Evolutionary conservation across 202 grass and related monocot species (phyloP).

Genomic region (Brachypodium distachyon): DNA sequence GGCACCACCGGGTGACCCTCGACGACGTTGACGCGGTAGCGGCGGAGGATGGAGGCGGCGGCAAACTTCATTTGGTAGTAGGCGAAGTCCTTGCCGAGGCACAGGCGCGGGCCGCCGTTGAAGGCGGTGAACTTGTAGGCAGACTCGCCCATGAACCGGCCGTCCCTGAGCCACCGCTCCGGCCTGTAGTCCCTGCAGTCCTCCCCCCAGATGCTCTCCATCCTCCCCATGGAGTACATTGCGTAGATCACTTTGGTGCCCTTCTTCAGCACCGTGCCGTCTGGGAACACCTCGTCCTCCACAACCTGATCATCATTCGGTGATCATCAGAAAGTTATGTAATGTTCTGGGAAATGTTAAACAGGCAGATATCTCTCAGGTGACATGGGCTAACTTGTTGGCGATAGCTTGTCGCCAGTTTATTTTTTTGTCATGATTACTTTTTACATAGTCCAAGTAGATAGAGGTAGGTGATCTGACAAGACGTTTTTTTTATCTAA

Average conservation of each 20-base stretch:
- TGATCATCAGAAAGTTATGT: background rate
- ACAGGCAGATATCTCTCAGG: background rate
- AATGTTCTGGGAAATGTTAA: background rate
- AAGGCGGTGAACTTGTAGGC: slow-evolving; percentile 98
- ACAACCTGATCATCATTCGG: slow-evolving; percentile 38
- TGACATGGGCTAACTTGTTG: background rate
- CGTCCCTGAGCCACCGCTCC: slow-evolving; percentile 85
- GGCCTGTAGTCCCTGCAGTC: slow-evolving; percentile 91
- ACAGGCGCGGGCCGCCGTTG: slow-evolving; percentile 84
- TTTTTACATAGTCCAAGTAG: background rate
- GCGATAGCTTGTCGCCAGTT: background rate
- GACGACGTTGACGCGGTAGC: slow-evolving; percentile 58
- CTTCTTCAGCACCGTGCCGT: slow-evolving; percentile 85
- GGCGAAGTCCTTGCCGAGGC: slow-evolving; percentile 96
- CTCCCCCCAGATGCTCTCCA: slow-evolving; percentile 97
- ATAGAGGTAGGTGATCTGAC: background rate
- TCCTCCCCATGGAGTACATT: slow-evolving; percentile 93
- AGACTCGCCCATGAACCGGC: slow-evolving; percentile 82
- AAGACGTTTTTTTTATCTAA: background rate
- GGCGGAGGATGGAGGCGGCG: slow-evolving; percentile 67
- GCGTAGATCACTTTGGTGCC: slow-evolving; percentile 96
- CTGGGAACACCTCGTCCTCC: slow-evolving; percentile 94
- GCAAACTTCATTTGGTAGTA: slow-evolving; percentile 99
- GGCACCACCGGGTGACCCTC: slow-evolving; percentile 64
- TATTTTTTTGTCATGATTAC: background rate